phyloP scores from a whole-genome alignment of 2,329 filamentous ascomycete genomes.

The Tolypocladium paradoxum region DNA sequence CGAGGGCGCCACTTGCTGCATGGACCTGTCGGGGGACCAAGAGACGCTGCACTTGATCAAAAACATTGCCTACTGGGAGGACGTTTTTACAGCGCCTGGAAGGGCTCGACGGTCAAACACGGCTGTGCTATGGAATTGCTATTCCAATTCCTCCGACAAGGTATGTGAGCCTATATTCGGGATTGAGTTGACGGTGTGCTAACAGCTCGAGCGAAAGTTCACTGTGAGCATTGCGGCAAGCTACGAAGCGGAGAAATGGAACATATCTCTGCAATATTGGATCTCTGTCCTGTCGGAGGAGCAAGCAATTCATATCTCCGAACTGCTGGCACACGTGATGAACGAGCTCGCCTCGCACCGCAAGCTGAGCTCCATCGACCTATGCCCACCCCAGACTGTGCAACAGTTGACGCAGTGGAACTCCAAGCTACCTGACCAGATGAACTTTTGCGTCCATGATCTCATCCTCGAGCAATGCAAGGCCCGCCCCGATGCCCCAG shows the following conservation, averaged over 20 bases:
- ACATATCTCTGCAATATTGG: not conserved
- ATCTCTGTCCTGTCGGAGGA: not conserved
- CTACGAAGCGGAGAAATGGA: not conserved
- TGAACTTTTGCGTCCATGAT: slow-evolving; percentile 12
- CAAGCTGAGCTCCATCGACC: not conserved
- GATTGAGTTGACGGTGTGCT: not conserved
- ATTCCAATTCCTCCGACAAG: not conserved
- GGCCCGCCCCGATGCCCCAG: slow-evolving; percentile 12
- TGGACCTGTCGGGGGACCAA: not conserved
- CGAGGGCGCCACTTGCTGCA: not conserved
- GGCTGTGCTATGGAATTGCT: not conserved
- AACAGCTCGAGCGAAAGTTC: not conserved
- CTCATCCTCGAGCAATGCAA: slow-evolving; percentile 13
- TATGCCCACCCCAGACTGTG: not conserved
- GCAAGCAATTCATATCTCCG: not conserved
- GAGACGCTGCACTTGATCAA: not conserved
- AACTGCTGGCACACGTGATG: not conserved
- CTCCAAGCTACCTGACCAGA: not conserved
- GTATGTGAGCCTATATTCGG: not conserved
- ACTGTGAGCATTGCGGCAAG: not conserved
- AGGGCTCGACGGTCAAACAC: not conserved
- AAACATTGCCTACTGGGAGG: not conserved
- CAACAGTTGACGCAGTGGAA: not conserved
- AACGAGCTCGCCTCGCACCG: not conserved
- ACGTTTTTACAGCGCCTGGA: not conserved